Conservation (phyloP, 2,329 filamentous ascomycete genomes). For the Ceratocystis papillata region DNA sequence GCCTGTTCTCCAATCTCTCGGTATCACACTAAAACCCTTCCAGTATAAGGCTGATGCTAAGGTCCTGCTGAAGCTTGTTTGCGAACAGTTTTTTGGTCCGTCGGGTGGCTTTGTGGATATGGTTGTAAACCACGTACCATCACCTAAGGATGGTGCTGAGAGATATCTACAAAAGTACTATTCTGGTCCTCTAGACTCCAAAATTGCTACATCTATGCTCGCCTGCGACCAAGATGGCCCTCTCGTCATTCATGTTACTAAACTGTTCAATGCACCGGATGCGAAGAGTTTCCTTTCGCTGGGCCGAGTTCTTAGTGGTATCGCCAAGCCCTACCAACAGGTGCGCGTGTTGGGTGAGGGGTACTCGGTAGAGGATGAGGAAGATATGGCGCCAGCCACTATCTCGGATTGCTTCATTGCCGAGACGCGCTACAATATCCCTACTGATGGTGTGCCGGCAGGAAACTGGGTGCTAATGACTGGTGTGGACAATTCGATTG, state of each 20-base stretch:
- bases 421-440: slow-evolving; percentile 85
- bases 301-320: slow-evolving; percentile 85
- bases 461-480: slow-evolving; percentile 88
- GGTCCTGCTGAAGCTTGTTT: slow-evolving; percentile 76
- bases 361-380: slow-evolving; percentile 92
- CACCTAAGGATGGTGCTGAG: slow-evolving; percentile 66
- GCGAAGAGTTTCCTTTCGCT: slow-evolving; percentile 86
- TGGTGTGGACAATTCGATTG: slow-evolving; percentile 93
- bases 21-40: slow-evolving; percentile 80
- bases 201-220: slow-evolving; percentile 68
- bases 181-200: slow-evolving; percentile 76
- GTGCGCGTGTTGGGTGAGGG: slow-evolving; percentile 89
- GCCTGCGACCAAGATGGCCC: slow-evolving; percentile 82
- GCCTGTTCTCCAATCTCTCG: slow-evolving; percentile 63
- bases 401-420: slow-evolving; percentile 81
- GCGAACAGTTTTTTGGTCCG: slow-evolving; percentile 88
- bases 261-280: slow-evolving; percentile 81
- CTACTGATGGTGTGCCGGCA: slow-evolving; percentile 81
- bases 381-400: slow-evolving; percentile 85
- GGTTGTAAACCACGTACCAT: slow-evolving; percentile 80
- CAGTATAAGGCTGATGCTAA: slow-evolving; percentile 86
- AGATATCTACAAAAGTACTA: slow-evolving; percentile 77
- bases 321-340: slow-evolving; percentile 66
- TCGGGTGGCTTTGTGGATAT: slow-evolving; percentile 91
- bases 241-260: slow-evolving; percentile 82